Evolutionary conservation across 768 basidiomycete species (phyloP), one percentile per base, ranked within the genome.

Genomic region (Lentinula sp.): DNA sequence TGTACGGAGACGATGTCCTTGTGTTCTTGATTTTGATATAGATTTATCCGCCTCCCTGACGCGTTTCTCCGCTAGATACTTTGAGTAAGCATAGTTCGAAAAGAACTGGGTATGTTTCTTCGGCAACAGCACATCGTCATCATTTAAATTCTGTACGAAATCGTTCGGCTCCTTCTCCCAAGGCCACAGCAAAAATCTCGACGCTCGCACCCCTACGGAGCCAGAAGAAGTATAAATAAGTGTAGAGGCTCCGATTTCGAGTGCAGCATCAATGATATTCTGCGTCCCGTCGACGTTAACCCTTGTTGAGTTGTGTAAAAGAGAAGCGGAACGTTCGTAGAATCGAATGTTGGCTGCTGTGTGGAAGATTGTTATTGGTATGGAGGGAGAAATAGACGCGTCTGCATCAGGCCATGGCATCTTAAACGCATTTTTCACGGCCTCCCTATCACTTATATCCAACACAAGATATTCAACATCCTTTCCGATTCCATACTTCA

Each of bases 321-420:
- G 78, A 3, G 68, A 67, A 0, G 72, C 63, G 61, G 80, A 77
- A 8, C 86, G 84, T 64, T 91, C 90, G 67, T 85, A 92, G 69
- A 88, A 91, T 4, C 88, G 87, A 64, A 91, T 91, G 64, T 80
- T 88, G 16, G 90, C 87, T 0, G 86, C 90, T 20, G 87, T 87
- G 67, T 91, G 88, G 70, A 90, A 88, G 8, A 92, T 81, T 0
- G 90, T 89, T 20, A 87, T 76, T 1, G 74, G 65, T 10, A 73
- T 67, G 8, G 63, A 55, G 6, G 67, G 67, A 23, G 67, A 67
- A 15, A 61, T 58, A 35, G 63, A 59, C n/a, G 68, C 62, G 9
- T 37, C 59, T 6, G 60, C 32, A 1, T 63, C 33, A 2, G 64
- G 80, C 90, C 90, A 92, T 0, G 87, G 79, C 3, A 82, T 80